These are phyloP conservation scores for Aspergillus sp. DNA, from an alignment of 2,329 filamentous ascomycete genomes.

Conservation along the genomic window DNA sequence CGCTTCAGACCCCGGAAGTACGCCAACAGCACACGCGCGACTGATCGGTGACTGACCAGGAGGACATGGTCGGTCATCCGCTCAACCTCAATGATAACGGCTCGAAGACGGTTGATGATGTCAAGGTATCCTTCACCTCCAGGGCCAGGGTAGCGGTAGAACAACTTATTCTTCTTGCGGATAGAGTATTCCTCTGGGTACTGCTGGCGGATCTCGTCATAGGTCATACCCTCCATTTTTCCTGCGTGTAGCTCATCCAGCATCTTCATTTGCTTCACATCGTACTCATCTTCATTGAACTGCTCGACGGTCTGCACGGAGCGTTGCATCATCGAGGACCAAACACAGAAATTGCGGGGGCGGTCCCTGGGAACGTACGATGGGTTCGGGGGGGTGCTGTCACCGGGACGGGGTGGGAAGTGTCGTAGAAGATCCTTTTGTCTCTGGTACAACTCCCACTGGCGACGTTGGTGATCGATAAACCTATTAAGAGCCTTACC, in stretches of 20 bases:
- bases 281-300: conserved; percentile 94
- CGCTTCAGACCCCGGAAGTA: conserved; percentile 93
- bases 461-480: conserved; percentile 71
- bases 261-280: conserved; percentile 97
- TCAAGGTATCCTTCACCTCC: conserved; percentile 96
- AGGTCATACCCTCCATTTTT: conserved; percentile 90
- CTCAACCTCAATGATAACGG: conserved; percentile 95
- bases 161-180: conserved; percentile 80
- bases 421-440: conserved; percentile 70
- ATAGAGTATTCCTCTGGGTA: conserved; percentile 77
- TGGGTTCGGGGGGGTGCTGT: conserved; percentile 91
- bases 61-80: conserved; percentile 94
- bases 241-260: conserved; percentile 94
- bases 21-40: conserved; percentile 86
- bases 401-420: conserved; percentile 86
- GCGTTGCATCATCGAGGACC: conserved; percentile 94
- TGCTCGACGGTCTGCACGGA: conserved; percentile 82
- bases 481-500: conserved; percentile 76
- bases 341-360: conserved; percentile 89
- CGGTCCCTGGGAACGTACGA: conserved; percentile 59
- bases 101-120: conserved; percentile 88
- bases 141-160: conserved; percentile 93
- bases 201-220: conserved; percentile 77
- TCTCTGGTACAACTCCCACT: conserved; percentile 79
- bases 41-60: conserved; percentile 86